These are phyloP conservation scores for Eucalyptus leucophloia DNA, from an alignment of 345 rosid species.

Conservation along the genomic window DNA sequence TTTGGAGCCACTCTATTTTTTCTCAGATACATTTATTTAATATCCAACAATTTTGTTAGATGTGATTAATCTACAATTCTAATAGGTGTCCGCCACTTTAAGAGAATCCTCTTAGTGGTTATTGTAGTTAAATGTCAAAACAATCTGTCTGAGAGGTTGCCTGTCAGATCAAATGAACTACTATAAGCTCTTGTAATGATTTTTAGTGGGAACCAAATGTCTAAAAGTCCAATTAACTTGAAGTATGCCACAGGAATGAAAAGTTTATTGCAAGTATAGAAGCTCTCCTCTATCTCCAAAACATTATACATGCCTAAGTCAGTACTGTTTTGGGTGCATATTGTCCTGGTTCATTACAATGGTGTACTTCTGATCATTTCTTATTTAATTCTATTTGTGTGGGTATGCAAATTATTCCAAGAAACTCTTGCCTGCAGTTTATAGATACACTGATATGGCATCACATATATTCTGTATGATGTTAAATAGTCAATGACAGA, in stretches of 20 bases:
- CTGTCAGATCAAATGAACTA: not conserved
- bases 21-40: not conserved
- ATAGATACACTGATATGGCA: not conserved
- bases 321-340: not conserved
- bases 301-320: not conserved
- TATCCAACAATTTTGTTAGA: not conserved
- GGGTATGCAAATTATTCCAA: not conserved
- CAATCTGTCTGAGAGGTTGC: not conserved
- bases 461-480: not conserved
- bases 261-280: not conserved
- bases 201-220: not conserved
- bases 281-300: not conserved
- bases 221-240: not conserved
- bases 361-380: not conserved
- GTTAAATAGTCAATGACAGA: slow-evolving; percentile 14
- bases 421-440: not conserved
- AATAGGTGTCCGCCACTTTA: not conserved
- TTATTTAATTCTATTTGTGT: not conserved
- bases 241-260: not conserved
- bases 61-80: not conserved
- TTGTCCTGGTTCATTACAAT: not conserved
- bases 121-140: not conserved
- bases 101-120: not conserved
- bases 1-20: not conserved
- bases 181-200: not conserved